Conservation (phyloP, 2,329 filamentous ascomycete species). For the Alternaria sp. region DNA sequence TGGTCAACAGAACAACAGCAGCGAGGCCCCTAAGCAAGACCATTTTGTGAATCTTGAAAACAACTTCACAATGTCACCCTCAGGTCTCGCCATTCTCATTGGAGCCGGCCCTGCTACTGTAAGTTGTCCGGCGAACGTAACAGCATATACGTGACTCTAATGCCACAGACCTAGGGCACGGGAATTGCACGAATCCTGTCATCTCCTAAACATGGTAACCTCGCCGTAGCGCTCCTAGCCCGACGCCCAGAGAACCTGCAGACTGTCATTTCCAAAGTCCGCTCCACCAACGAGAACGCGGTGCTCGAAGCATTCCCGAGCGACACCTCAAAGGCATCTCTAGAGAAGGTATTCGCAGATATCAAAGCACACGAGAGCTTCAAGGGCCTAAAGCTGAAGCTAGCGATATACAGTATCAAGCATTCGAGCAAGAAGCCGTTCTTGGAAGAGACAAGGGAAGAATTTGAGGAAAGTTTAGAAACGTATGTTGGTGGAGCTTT, state of each 20-base stretch:
- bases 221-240: slow-evolving; percentile 64
- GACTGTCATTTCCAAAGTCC: slow-evolving; percentile 55
- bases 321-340: slow-evolving; percentile 59
- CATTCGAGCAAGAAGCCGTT: slow-evolving; percentile 65
- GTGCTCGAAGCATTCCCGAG: slow-evolving; percentile 63
- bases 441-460: slow-evolving; percentile 62
- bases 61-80: slow-evolving; percentile 34
- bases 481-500: slow-evolving; percentile 66
- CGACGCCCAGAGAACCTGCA: slow-evolving; percentile 58
- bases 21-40: not conserved
- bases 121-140: slow-evolving; percentile 1
- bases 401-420: slow-evolving; percentile 67
- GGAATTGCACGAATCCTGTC: slow-evolving; percentile 67
- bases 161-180: slow-evolving; percentile 53
- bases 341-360: slow-evolving; percentile 59
- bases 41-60: not conserved
- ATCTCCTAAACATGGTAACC: slow-evolving; percentile 60
- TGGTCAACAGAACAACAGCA: not conserved
- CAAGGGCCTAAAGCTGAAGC: slow-evolving; percentile 59
- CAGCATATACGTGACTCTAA: not conserved
- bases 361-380: slow-evolving; percentile 62
- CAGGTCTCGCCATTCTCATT: slow-evolving; percentile 46
- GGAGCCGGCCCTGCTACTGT: slow-evolving; percentile 47
- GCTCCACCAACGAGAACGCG: slow-evolving; percentile 53
- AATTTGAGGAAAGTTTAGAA: slow-evolving; percentile 56